These are phyloP conservation scores for Flaveria sonorensis DNA, from an alignment of 129 eudicot species.

Conservation along the genomic window DNA sequence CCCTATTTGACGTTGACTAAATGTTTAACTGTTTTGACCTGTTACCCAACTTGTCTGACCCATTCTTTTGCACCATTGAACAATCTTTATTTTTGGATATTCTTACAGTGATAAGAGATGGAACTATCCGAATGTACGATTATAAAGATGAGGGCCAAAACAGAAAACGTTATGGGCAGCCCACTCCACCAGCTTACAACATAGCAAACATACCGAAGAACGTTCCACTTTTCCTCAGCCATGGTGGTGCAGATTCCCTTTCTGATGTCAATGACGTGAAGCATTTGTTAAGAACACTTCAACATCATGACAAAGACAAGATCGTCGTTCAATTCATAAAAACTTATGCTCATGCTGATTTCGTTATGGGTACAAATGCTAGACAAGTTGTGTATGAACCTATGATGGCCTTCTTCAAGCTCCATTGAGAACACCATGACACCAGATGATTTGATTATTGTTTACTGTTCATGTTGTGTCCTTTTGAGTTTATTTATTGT, in stretches of 20 bases:
- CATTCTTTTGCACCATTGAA: neutral
- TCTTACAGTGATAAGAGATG: conserved; percentile 65
- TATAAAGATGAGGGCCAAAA: conserved; percentile 48
- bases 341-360: conserved; percentile 63
- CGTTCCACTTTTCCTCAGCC: conserved; percentile 60
- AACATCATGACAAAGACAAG: conserved; percentile 51
- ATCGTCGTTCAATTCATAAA: conserved; percentile 38
- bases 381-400: conserved; percentile 62
- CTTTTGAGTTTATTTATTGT: conserved; percentile 1
- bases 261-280: conserved; percentile 58
- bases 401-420: conserved; percentile 51
- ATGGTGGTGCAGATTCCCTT: conserved; percentile 69
- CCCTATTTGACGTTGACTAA: neutral
- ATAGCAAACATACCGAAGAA: conserved; percentile 57
- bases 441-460: neutral
- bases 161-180: conserved; percentile 53
- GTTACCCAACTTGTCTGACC: neutral
- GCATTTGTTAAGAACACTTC: conserved; percentile 43
- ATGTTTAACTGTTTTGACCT: neutral
- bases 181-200: conserved; percentile 67
- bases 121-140: conserved; percentile 60
- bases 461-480: neutral
- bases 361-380: conserved; percentile 57
- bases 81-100: neutral
- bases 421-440: conserved; percentile 15